A percentile compares a stretch with the other conserved stretches of the same genome.
Evolutionary conservation across 1,284 basidiomycete genomes (phyloP).

Genomic region (Cronartium quercuum): DNA sequence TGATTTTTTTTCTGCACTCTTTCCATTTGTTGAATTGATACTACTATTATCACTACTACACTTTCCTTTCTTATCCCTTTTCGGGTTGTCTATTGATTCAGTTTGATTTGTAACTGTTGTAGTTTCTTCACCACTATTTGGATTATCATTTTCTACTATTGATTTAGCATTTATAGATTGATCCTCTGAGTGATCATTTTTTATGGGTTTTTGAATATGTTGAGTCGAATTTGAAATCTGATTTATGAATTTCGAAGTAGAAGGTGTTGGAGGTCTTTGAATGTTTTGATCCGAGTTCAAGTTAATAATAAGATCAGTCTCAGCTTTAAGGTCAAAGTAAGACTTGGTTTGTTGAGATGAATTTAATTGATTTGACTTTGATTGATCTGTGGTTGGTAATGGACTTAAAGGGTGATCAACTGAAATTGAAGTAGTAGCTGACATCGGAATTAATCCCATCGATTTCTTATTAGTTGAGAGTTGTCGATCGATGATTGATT

Average conservation of each 20-base stretch:
- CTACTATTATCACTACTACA: background rate
- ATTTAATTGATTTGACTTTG: background rate
- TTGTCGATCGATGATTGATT: too few relatives aligned
- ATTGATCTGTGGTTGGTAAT: background rate
- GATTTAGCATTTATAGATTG: background rate
- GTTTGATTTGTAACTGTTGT: background rate
- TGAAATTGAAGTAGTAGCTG: background rate
- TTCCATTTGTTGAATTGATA: background rate
- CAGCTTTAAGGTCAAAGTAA: background rate
- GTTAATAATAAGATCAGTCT: background rate
- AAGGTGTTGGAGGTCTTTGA: background rate
- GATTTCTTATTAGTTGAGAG: background rate
- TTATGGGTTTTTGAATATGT: background rate
- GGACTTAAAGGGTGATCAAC: background rate
- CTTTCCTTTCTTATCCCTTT: background rate
- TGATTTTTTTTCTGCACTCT: background rate
- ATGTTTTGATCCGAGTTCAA: background rate
- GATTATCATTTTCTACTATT: background rate
- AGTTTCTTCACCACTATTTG: background rate
- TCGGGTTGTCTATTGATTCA: background rate
- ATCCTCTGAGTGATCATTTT: background rate
- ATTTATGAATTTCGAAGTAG: background rate
- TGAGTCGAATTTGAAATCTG: background rate
- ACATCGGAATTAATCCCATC: background rate
- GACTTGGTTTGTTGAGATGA: background rate